Base-by-base conservation (phyloP, 495 filamentous ascomycete species). In the Penicillium riverlandense region DNA sequence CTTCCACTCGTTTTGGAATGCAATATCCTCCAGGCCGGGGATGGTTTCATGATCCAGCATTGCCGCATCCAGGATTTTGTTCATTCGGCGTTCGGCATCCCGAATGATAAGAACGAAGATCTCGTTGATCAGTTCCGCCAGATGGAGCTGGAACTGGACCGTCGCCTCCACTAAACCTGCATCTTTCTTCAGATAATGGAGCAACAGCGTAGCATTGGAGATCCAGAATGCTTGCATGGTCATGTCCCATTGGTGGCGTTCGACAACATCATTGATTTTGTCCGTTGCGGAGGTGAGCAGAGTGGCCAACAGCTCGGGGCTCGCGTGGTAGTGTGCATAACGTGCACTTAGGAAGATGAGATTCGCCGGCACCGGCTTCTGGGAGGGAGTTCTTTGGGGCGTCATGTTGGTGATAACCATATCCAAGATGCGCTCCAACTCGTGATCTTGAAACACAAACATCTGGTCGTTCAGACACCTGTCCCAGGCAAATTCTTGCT, bases 21-120 rank as follows among this genome's bases (percentile, higher is more conserved):
- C 82, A 27, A 99, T 83, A 58, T 96, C 91, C 53, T 96, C 89
- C 49, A 99, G 90, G 7, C 90, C 90, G 7, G 94, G 94, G 38
- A 99, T 99, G 12, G 90, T 97, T 67, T 99, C 92, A 61, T 97
- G 94, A 52, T 97, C 91, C 37, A 99, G 76, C 83, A 99, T 92
- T 11, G 90, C 88, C 34, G 77, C 70, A 61, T 96, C 92, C 38
- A 99, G 65, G 27, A 94, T 85, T 63, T 95, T 96, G 66, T 99
- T 94, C 76, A 99, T 89, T 35, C 92, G 81, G 48, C 92, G 77
- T 66, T 99, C 94, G n/a, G 92, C 92, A 61, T 99, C 92, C 52
- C 92, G 74, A 47, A 96, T 95, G 50, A 99, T 95, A n/a, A 97
- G 75, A 49, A 97, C 92, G 60, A 96, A 99, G 29, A 99, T 97